Evolutionary conservation across 495 filamentous ascomycete species (phyloP).

Genomic region (Penicillium ochrochloron): DNA sequence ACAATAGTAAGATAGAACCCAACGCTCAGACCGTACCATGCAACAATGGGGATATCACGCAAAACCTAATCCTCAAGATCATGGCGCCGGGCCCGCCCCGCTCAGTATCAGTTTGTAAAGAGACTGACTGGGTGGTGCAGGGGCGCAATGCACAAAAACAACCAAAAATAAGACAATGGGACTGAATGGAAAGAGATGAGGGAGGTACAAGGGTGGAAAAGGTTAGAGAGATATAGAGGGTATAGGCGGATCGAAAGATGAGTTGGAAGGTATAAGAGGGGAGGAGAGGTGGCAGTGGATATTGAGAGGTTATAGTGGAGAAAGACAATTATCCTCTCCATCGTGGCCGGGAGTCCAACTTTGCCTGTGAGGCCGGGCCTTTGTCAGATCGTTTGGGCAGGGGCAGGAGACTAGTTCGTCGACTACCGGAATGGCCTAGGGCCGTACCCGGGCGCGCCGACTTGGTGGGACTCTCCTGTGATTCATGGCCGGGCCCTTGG

Average conservation of each 20-base stretch:
- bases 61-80: slow-evolving; percentile 32
- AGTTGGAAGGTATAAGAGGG: slow-evolving; percentile 9
- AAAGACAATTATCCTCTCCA: slow-evolving; percentile 38
- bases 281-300: too few species aligned
- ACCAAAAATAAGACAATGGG: slow-evolving; percentile 15
- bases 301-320: neutral
- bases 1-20: slow-evolving; percentile 20
- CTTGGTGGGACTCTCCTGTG: slow-evolving; percentile 40
- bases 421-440: slow-evolving; percentile 48
- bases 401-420: slow-evolving; percentile 56
- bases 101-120: neutral
- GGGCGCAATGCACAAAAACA: slow-evolving; percentile 23
- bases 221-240: neutral
- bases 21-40: slow-evolving; percentile 39
- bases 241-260: slow-evolving; percentile 9
- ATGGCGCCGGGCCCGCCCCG: slow-evolving; percentile 5
- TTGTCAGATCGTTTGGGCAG: slow-evolving; percentile 42
- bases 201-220: neutral
- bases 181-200: slow-evolving; percentile 18
- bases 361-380: slow-evolving; percentile 36
- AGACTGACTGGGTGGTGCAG: slow-evolving; percentile 9
- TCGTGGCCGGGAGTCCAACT: slow-evolving; percentile 42
- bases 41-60: slow-evolving; percentile 42
- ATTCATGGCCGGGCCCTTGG: slow-evolving; percentile 29
- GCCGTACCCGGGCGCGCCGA: slow-evolving; percentile 48